A percentile compares a stretch with the other conserved stretches of the same genome.
Evolutionary conservation across 331 rosid genomes (phyloP).

Genomic region (Quercus lobata): DNA sequence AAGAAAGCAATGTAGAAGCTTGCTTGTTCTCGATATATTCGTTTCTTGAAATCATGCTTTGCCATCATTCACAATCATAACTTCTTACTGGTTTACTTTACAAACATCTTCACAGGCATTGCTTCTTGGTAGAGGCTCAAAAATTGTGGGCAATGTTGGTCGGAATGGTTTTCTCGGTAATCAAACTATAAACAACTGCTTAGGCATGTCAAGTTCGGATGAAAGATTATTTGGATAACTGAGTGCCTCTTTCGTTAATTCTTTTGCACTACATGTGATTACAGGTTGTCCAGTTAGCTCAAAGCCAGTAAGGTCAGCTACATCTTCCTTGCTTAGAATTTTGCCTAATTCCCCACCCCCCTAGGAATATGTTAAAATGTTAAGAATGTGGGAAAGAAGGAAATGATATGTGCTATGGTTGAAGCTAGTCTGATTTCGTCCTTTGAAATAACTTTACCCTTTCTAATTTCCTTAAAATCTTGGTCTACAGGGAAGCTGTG

Average conservation of each 20-base stretch:
- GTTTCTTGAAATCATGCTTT: neutral
- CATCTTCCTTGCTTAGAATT: neutral
- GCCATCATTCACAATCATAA: neutral
- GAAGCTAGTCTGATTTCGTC: neutral
- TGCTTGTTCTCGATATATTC: too few species aligned
- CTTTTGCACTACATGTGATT: neutral
- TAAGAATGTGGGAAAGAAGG: neutral
- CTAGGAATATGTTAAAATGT: neutral
- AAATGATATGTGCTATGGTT: neutral
- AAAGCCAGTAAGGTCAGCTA: slow-evolving; percentile 17
- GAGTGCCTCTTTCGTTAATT: neutral
- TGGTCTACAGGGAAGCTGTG: slow-evolving; percentile 1
- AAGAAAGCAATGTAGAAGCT: too few species aligned
- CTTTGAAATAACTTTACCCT: neutral
- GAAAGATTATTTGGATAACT: neutral
- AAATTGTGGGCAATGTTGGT: neutral
- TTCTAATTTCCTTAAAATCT: neutral
- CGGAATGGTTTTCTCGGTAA: slow-evolving; percentile 15
- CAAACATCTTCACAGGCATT: neutral
- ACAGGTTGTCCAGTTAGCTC: slow-evolving; percentile 13
- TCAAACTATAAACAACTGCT: neutral
- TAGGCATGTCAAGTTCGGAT: neutral
- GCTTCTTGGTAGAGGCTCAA: slow-evolving; percentile 24
- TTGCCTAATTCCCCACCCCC: neutral
- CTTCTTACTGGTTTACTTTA: neutral